Evolutionary conservation across 2,329 filamentous ascomycete species (phyloP).

Genomic region (Pestalotiopsis sp.): DNA sequence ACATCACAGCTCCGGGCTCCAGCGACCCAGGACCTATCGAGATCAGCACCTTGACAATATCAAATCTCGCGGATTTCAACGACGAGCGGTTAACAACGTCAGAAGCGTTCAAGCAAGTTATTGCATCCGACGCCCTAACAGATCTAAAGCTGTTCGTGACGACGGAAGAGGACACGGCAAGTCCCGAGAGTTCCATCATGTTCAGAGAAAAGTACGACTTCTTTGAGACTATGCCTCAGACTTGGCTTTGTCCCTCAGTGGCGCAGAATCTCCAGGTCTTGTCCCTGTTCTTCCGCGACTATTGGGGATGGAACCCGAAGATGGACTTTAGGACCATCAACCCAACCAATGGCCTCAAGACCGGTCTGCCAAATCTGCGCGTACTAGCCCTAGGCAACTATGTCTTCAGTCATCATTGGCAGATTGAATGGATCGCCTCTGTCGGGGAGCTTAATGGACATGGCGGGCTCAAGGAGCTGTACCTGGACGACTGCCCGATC

Average conservation of each 20-base stretch:
- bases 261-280: constrained; percentile 33
- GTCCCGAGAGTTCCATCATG: not conserved
- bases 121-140: not conserved
- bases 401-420: constrained; percentile 45
- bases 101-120: constrained; percentile 8
- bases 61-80: constrained; percentile 11
- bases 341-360: constrained; percentile 26
- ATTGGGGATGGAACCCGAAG: constrained; percentile 43
- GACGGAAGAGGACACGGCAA: not conserved
- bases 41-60: constrained; percentile 15
- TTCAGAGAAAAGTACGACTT: constrained; percentile 21
- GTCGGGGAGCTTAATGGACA: constrained; percentile 20
- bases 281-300: constrained; percentile 37
- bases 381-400: constrained; percentile 42
- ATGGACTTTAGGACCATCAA: constrained; percentile 35
- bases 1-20: not conserved
- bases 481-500: constrained; percentile 46
- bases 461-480: constrained; percentile 40
- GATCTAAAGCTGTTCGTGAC: constrained; percentile 14
- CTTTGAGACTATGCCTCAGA: constrained; percentile 18
- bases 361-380: constrained; percentile 34
- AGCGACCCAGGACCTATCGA: not conserved
- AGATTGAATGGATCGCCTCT: constrained; percentile 49
- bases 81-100: constrained; percentile 13
- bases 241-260: constrained; percentile 25